Evolutionary conservation across 2,329 filamentous ascomycete species (phyloP), one percentile per base, ranked within the genome.

Genomic region (Apiospora aurea): DNA sequence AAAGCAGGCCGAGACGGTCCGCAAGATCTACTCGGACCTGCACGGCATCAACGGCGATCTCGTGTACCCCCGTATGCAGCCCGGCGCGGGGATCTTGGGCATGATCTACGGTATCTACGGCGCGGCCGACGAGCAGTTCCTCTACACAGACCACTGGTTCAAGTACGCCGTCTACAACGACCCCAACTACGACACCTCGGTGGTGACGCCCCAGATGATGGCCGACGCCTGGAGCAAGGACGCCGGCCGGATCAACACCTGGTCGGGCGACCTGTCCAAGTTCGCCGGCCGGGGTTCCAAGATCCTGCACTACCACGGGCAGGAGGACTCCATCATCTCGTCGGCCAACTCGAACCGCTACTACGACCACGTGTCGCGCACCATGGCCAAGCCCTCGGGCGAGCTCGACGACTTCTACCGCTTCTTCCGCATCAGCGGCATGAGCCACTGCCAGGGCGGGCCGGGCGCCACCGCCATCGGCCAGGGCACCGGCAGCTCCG

Each of bases 381-480:
- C 83, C 0, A 86, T 87, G 85, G 74, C 73, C 11, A 75, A 81
- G 0, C 73, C 78, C 0, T 69, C 77, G 1, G 66, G 73, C 0
- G 72, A 82, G 71, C 76, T 86, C 6, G 84, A 87, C 71, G 76
- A 79, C 0, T 86, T 86, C 72, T 84, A 87, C 74, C 83, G 87
- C 67, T 85, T 83, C 77, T 89, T 90, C 81, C 82, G 82, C 47
- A 83, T 89, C 73, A 84, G 83, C 6, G 87, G 87, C 7, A 86
- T 88, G 80, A 81, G 78, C 2, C 88, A 89, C 77, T 89, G 87
- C 75, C 74, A 70, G 13, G 83, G 84, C 7, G 87, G 87, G 4
- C 77, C 77, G 18, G 85, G 85, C 0, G 84, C 85, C 1, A 78
- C 71, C 13, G 72, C 73, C 13, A 75, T 81, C 11, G 79, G 80